Conservation (phyloP, 805 yeast species). For the Nakazawaea molendinolei region DNA sequence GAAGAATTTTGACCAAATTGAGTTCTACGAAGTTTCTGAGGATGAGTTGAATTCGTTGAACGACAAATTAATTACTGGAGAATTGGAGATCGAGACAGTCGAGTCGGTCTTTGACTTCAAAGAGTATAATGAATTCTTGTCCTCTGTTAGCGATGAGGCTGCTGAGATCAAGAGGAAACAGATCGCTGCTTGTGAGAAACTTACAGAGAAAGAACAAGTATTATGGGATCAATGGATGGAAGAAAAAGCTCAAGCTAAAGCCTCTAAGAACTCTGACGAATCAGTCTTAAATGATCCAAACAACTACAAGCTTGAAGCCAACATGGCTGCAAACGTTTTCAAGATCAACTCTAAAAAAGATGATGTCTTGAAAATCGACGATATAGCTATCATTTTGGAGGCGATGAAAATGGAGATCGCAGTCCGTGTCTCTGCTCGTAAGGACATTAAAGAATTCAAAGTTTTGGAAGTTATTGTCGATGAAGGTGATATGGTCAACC, state of each 20-base stretch:
- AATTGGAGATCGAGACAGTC: slow-evolving; percentile 21
- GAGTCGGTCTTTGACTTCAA: slow-evolving; percentile 26
- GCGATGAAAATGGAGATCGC: slow-evolving; percentile 33
- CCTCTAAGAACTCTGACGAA: slow-evolving; percentile 14
- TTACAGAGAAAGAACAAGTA: slow-evolving; percentile 16
- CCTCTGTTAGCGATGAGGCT: slow-evolving; percentile 21
- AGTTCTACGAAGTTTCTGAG: slow-evolving; percentile 30
- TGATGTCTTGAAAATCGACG: slow-evolving; percentile 16
- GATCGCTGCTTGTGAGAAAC: slow-evolving; percentile 14
- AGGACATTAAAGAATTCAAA: slow-evolving; percentile 14
- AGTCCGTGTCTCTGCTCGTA: slow-evolving; percentile 18
- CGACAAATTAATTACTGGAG: slow-evolving; percentile 24
- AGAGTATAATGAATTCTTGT: slow-evolving; percentile 23
- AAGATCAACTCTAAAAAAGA: slow-evolving; percentile 22
- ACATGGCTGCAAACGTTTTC: slow-evolving; percentile 28
- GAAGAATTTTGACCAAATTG: slow-evolving; percentile 25
- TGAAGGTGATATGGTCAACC: slow-evolving; percentile 26
- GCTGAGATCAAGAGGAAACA: slow-evolving; percentile 15
- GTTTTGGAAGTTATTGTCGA: slow-evolving; percentile 22
- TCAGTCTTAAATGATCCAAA: slow-evolving; percentile 20
- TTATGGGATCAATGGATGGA: slow-evolving; percentile 18
- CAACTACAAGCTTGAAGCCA: slow-evolving; percentile 17
- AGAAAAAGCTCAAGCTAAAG: slow-evolving; percentile 19
- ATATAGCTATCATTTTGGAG: slow-evolving; percentile 22
- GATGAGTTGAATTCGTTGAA: slow-evolving; percentile 22